A percentile compares a stretch with the other conserved stretches of the same genome.
These are phyloP conservation scores for Cyclotella cryptica DNA, from an alignment of 108 stramenopile species.

Conservation along the genomic window DNA sequence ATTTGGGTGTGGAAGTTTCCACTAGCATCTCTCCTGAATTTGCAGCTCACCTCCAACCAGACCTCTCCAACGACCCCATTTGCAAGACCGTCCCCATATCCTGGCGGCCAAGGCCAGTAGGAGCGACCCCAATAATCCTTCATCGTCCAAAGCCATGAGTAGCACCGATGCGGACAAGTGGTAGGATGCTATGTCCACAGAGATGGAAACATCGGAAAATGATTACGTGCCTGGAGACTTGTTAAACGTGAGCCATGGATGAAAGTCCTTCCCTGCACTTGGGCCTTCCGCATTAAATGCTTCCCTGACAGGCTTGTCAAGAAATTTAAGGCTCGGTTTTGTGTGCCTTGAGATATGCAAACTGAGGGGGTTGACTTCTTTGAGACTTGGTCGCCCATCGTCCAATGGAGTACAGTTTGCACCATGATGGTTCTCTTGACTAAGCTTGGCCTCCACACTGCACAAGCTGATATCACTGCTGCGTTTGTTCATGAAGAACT, in stretches of 20 bases:
- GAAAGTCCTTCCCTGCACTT: too few species aligned
- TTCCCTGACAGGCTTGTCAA: conserved; percentile 51
- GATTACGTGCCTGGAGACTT: conserved; percentile 56
- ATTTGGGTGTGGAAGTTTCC: neutral
- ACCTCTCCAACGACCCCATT: neutral
- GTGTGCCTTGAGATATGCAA: conserved; percentile 57
- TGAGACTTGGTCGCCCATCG: too few species aligned
- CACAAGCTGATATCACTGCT: too few species aligned
- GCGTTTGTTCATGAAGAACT: too few species aligned
- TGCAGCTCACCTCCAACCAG: too few species aligned
- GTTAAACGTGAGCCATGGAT: too few species aligned
- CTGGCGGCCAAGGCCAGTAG: neutral
- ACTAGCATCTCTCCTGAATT: neutral
- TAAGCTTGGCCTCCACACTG: neutral
- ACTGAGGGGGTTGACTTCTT: too few species aligned
- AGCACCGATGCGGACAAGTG: too few species aligned
- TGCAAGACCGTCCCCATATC: neutral
- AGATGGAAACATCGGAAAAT: conserved; percentile 31
- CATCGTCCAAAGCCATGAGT: conserved; percentile 21
- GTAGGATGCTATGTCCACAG: too few species aligned
- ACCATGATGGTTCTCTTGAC: conserved; percentile 26
- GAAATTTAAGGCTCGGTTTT: conserved; percentile 59
- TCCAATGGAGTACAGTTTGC: conserved; percentile 45
- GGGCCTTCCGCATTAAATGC: conserved; percentile 52
- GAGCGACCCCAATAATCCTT: neutral